Conservation (phyloP, 129 eudicot genomes). For the Smallanthus sonchifolius region DNA sequence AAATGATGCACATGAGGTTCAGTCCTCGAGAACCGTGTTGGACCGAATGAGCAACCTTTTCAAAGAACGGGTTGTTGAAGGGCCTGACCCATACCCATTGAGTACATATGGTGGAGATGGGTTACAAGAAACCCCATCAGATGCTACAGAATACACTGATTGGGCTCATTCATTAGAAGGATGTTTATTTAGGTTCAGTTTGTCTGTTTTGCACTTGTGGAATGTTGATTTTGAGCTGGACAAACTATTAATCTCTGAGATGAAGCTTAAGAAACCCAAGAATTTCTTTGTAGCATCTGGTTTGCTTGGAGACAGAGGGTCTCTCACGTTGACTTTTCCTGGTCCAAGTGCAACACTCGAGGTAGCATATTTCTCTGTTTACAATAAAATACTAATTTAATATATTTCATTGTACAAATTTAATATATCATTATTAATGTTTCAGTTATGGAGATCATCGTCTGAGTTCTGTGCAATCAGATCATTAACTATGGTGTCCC, state of each 20-base stretch:
- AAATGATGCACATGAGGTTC: slow-evolving; percentile 27
- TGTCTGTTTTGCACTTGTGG: slow-evolving; percentile 93
- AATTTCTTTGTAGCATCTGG: slow-evolving; percentile 72
- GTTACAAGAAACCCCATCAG: slow-evolving; percentile 29
- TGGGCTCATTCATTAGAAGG: slow-evolving; percentile 49
- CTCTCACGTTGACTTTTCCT: slow-evolving; percentile 83
- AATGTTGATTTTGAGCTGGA: slow-evolving; percentile 75
- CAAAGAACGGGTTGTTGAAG: slow-evolving; percentile 33
- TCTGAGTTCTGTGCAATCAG: slow-evolving; percentile 91
- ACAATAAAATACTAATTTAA: neutral
- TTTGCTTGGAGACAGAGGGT: slow-evolving; percentile 86
- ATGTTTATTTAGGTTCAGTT: slow-evolving; percentile 68
- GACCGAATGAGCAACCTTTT: slow-evolving; percentile 17
- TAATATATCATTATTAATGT: slow-evolving; percentile 20
- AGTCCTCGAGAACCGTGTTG: slow-evolving; percentile 26
- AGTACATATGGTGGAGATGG: slow-evolving; percentile 28
- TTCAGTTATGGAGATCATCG: slow-evolving; percentile 96
- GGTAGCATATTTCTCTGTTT: slow-evolving; percentile 39
- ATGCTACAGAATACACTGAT: slow-evolving; percentile 35
- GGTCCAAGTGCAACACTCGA: slow-evolving; percentile 59
- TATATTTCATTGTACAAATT: neutral
- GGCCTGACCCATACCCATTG: slow-evolving; percentile 28
- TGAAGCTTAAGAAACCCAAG: slow-evolving; percentile 75
- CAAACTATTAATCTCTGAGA: slow-evolving; percentile 63
- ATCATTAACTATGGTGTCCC: slow-evolving; percentile 91